Evolutionary conservation across 1,284 basidiomycete species (phyloP).

Genomic region (Volvariella surrecta): DNA sequence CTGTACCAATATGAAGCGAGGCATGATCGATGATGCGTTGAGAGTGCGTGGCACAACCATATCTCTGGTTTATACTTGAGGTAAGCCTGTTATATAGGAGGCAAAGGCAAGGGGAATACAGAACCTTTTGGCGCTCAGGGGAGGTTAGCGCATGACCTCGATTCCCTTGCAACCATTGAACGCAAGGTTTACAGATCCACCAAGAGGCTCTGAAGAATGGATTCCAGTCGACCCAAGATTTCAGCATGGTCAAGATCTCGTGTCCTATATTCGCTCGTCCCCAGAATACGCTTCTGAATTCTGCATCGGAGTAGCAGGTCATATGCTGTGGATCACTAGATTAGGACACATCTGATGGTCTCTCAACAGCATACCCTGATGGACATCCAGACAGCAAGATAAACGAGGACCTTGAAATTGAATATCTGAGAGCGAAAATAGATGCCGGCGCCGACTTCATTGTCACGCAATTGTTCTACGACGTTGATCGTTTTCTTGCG

Average conservation of each 20-base stretch:
- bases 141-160: constrained; percentile 43
- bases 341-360: constrained; percentile 4
- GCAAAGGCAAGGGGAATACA: constrained; percentile 81
- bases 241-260: constrained; percentile 83
- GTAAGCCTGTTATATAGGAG: constrained; percentile 33
- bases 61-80: constrained; percentile 1
- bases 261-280: constrained; percentile 78
- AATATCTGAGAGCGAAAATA: constrained; percentile 81
- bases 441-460: constrained; percentile 96
- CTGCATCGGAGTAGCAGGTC: constrained; percentile 88
- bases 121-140: constrained; percentile 89
- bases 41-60: constrained; percentile 38
- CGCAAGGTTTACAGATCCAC: constrained; percentile 58
- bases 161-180: constrained; percentile 5
- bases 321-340: constrained; percentile 11
- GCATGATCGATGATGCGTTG: constrained; percentile 79
- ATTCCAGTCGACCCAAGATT: constrained; percentile 82
- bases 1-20: constrained; percentile 94
- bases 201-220: constrained; percentile 90
- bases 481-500: constrained; percentile 74
- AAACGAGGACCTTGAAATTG: constrained; percentile 66
- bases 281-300: constrained; percentile 82
- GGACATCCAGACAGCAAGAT: constrained; percentile 71
- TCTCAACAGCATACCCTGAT: constrained; percentile 76
- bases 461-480: constrained; percentile 97